Percentiles rank a stretch among this genome's conserved stretches.
Conservation (phyloP, 305 asterid species). For the Vinca major region DNA sequence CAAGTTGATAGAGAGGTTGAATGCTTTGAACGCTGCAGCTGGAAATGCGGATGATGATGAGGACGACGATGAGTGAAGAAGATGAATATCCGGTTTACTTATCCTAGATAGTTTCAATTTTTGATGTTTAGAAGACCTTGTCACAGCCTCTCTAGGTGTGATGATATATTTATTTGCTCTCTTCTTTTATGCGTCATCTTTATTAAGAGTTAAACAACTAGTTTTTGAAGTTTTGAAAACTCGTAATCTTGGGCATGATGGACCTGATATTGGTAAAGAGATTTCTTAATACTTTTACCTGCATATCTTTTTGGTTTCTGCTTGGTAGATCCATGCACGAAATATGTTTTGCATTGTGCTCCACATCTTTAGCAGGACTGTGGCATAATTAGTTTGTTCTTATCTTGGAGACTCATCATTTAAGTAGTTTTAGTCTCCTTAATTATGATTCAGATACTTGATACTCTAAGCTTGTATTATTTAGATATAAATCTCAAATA, state of each 20-base stretch:
- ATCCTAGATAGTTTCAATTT: constrained; percentile 1
- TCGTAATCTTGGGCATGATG: not conserved
- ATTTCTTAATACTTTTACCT: not conserved
- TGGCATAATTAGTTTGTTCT: too few relatives aligned
- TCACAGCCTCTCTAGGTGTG: not conserved
- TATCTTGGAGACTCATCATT: too few relatives aligned
- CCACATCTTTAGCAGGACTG: too few relatives aligned
- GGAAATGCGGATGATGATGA: constrained; percentile 41
- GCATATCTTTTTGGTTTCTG: too few relatives aligned
- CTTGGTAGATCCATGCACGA: not conserved
- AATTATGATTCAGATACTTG: too few relatives aligned
- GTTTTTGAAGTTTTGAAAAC: not conserved
- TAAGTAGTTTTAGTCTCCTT: too few relatives aligned
- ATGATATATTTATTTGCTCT: not conserved
- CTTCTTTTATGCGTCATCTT: not conserved
- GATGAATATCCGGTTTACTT: not conserved
- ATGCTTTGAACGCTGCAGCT: constrained; percentile 64
- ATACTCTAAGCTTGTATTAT: too few relatives aligned
- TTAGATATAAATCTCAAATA: too few relatives aligned
- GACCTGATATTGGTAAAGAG: not conserved
- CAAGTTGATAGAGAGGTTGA: constrained; percentile 62
- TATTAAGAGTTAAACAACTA: not conserved
- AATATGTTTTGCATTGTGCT: not conserved
- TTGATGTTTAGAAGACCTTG: not conserved
- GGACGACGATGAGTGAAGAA: constrained; percentile 50